phyloP scores from a whole-genome alignment of 257 asterid species.

The Solanum pinnatisectum region DNA sequence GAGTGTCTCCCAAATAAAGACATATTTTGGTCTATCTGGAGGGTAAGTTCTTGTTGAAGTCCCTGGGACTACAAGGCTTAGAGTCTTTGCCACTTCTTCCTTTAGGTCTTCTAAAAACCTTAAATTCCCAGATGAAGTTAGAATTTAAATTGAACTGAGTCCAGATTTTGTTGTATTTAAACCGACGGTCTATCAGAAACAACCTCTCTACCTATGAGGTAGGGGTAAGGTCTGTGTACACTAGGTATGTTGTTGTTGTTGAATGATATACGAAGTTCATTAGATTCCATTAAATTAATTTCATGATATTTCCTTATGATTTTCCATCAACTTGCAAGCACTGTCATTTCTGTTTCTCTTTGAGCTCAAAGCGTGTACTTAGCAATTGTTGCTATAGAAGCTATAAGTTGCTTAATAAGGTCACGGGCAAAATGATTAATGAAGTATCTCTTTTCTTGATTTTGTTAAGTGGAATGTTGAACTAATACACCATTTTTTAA shows the following conservation, averaged over 20 bases:
- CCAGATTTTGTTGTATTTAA: background rate
- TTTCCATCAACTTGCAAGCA: background rate
- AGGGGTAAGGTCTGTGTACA: background rate
- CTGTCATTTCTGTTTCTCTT: background rate
- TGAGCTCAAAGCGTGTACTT: background rate
- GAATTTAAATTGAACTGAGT: background rate
- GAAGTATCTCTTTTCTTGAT: background rate
- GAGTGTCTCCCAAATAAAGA: conserved; percentile 81
- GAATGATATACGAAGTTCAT: background rate
- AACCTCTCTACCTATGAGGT: background rate
- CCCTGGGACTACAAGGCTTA: background rate
- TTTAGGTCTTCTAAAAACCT: background rate
- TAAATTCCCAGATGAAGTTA: background rate
- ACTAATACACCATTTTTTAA: background rate
- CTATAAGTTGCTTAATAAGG: background rate
- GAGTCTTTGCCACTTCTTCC: background rate
- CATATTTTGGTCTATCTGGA: conserved; percentile 95
- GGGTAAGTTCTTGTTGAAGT: conserved; percentile 46
- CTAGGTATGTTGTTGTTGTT: background rate
- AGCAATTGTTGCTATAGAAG: background rate
- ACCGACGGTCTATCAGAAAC: background rate
- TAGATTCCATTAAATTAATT: background rate
- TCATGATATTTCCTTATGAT: background rate
- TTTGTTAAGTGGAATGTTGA: background rate
- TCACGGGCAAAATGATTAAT: background rate